phyloP scores from a whole-genome alignment of 1,139 yeast species.

The Starmera stellimalicola region DNA sequence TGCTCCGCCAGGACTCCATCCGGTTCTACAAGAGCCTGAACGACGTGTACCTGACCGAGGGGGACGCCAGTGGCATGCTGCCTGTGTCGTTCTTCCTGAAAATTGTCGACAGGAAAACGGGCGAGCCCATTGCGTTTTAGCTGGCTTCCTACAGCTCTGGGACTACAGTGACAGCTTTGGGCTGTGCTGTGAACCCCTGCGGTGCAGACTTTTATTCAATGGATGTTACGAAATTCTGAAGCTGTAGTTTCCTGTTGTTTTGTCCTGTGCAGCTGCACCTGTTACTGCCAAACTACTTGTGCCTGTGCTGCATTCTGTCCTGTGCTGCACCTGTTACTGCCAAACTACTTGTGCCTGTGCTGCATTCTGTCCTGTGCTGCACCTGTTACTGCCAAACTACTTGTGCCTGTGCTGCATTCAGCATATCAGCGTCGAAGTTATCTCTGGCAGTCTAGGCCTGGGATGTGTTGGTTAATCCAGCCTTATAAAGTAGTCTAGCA shows the following conservation, averaged over 20 bases:
- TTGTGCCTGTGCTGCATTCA: too few relatives aligned
- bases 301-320: too few relatives aligned
- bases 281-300: not conserved
- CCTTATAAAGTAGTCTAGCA: too few relatives aligned
- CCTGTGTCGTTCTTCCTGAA: slow-evolving; percentile 35
- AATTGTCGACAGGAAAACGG: slow-evolving; percentile 21
- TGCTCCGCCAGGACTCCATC: slow-evolving; percentile 34
- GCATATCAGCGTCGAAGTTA: too few relatives aligned
- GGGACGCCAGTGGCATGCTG: slow-evolving; percentile 47
- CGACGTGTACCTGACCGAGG: slow-evolving; percentile 64
- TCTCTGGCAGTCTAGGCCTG: too few relatives aligned
- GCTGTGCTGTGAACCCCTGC: too few relatives aligned
- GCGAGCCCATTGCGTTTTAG: slow-evolving; percentile 1
- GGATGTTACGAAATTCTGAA: too few relatives aligned
- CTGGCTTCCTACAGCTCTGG: not conserved
- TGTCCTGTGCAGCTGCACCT: not conserved
- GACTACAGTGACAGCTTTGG: too few relatives aligned
- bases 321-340: not conserved
- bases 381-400: not conserved
- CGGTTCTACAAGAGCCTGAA: slow-evolving; percentile 57
- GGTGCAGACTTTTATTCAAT: too few relatives aligned
- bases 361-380: not conserved
- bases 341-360: too few relatives aligned
- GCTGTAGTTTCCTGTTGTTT: too few relatives aligned
- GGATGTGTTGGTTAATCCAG: too few relatives aligned